phyloP scores from a whole-genome alignment of 352 stramenopile species.

The Thalassiosira exigua region DNA sequence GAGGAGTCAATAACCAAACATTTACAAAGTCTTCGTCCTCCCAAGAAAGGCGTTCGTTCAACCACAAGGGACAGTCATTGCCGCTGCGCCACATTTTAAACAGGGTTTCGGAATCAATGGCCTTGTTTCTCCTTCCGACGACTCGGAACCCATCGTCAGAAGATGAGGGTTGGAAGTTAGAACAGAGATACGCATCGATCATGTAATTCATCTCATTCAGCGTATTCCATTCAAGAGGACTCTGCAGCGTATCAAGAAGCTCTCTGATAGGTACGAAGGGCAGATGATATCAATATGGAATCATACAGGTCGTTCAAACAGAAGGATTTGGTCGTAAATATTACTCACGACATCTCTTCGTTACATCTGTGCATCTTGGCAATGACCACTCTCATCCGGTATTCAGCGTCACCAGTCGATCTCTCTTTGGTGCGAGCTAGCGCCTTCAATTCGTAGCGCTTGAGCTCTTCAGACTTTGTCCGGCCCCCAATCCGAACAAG shows the following conservation, averaged over 20 bases:
- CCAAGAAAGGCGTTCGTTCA: slow-evolving; percentile 13
- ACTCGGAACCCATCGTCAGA: slow-evolving; percentile 47
- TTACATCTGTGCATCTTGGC: slow-evolving; percentile 39
- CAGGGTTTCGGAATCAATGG: slow-evolving; percentile 38
- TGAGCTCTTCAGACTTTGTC: slow-evolving; percentile 80
- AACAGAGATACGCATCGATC: slow-evolving; percentile 27
- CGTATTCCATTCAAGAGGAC: slow-evolving; percentile 37
- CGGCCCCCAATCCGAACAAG: slow-evolving; percentile 87
- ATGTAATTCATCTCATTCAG: slow-evolving; percentile 30
- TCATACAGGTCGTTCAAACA: too few relatives aligned
- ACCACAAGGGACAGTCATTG: slow-evolving; percentile 38
- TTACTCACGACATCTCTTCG: slow-evolving; percentile 52
- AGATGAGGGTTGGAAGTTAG: slow-evolving; percentile 25
- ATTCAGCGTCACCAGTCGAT: slow-evolving; percentile 5
- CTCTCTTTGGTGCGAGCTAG: slow-evolving; percentile 30
- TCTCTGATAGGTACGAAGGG: too few relatives aligned
- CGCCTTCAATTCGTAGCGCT: slow-evolving; percentile 57
- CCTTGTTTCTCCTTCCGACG: slow-evolving; percentile 40
- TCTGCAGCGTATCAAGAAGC: slow-evolving; percentile 35
- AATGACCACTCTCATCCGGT: slow-evolving; percentile 41
- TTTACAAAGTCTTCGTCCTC: slow-evolving; percentile 24
- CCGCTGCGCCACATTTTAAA: slow-evolving; percentile 56
- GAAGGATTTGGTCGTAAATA: too few relatives aligned
- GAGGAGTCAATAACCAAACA: slow-evolving; percentile 41
- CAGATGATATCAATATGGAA: too few relatives aligned